Evolutionary conservation across 1,284 basidiomycete genomes (phyloP), one percentile per base, ranked within the genome.

Genomic region (Afroboletus lepidellus): DNA sequence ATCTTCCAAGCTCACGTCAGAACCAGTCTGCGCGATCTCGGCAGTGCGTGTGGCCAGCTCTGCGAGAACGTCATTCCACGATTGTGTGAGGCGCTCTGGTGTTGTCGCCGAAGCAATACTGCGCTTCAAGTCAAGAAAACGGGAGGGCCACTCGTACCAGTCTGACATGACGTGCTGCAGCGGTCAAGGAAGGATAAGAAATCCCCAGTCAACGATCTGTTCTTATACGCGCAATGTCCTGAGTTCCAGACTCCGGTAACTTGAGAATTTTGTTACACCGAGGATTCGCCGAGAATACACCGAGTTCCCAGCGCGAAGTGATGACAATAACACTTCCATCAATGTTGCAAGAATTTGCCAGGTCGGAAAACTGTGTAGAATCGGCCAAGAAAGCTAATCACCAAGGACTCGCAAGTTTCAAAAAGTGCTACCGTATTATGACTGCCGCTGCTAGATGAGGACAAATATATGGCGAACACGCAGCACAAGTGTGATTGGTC

Each of bases 31-130:
- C 2, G 72, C 70, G 29, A 86, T 78, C 25, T 72, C 71, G 16
- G 70, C 65, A 3, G 78, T 78, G 16, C 68, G 65, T 39, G 65
- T 63, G 11, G 76, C 73, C 13, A 87, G 71, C 57, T 83, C 76
- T 1, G 57, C 60, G 1, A 87, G 66, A 32, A 87, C 68, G 51
- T 84, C 80, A 20, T 63, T 70, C 86, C 85, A 87, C 4, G 81
- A 76, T 29, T 72, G 67, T 5, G 74, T 79, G 16, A 76, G 73
- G 30, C 70, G 74, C 46, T 73, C 67, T 64, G 79, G 69, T 15
- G 81, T 77, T 54, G 79, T 77, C 3, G 72, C 71, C 2, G 67
- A 67, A 2, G 77, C 78, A 46, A 87, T 80, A 53, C 80, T 72
- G 48, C 71, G 71, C 65, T 87, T 87, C 53, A 85, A 55, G 47